These are phyloP conservation scores for Xerocomellus amylosporus DNA, from an alignment of 768 basidiomycete genomes.

Conservation along the genomic window DNA sequence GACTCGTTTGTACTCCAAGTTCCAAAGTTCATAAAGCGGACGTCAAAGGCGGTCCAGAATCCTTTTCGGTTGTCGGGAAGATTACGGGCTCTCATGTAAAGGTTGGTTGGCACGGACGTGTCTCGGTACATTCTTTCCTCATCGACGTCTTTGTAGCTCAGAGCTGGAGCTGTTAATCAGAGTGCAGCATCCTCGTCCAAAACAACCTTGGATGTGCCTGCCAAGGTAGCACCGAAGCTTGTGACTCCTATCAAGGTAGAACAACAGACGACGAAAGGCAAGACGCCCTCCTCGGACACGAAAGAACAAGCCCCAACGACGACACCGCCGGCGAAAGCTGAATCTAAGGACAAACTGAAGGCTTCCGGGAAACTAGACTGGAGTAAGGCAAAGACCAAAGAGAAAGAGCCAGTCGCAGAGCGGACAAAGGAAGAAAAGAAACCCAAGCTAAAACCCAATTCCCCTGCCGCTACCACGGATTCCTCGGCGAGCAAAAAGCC, in stretches of 20 bases:
- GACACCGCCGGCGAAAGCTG: constrained; percentile 18
- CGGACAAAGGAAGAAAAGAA: constrained; percentile 18
- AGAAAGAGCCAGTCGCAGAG: constrained; percentile 15
- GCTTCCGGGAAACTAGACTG: constrained; percentile 57
- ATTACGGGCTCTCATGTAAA: constrained; percentile 45
- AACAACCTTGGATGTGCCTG: constrained; percentile 38
- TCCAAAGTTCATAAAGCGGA: constrained; percentile 35
- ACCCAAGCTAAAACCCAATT: constrained; percentile 11
- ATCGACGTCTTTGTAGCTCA: constrained; percentile 13
- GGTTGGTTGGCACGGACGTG: constrained; percentile 30
- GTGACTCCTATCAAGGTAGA: constrained; percentile 9
- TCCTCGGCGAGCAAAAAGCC: background rate
- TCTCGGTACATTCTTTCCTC: background rate
- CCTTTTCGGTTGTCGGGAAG: constrained; percentile 37
- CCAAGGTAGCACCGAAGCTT: constrained; percentile 10
- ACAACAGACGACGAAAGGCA: constrained; percentile 19
- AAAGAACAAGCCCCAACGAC: constrained; percentile 27
- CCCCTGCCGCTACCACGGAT: background rate
- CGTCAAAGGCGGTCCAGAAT: constrained; percentile 19
- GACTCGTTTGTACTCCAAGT: constrained; percentile 38
- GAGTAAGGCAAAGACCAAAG: constrained; percentile 55
- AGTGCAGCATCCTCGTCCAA: constrained; percentile 41
- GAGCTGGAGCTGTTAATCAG: background rate
- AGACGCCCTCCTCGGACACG: constrained; percentile 25
- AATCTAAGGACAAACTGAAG: constrained; percentile 31